A percentile compares a stretch with the other conserved stretches of the same genome.
Evolutionary conservation across 768 basidiomycete genomes (phyloP).

Genomic region (Myochromella boudieri): DNA sequence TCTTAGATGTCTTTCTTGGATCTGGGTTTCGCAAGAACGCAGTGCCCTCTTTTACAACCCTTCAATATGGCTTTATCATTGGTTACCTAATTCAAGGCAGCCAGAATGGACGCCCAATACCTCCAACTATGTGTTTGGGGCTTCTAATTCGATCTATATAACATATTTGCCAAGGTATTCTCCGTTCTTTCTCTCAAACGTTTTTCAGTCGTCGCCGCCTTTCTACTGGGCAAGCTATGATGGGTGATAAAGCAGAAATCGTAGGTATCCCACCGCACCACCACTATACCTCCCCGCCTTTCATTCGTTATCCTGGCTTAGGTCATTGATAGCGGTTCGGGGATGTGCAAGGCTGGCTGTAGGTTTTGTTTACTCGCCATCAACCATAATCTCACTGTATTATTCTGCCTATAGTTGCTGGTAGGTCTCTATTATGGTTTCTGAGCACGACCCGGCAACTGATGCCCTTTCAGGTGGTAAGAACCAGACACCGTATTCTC

Average conservation of each 20-base stretch:
- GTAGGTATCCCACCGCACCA: slow-evolving; percentile 39
- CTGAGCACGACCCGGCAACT: no score
- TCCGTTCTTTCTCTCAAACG: no score
- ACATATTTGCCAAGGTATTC: no score
- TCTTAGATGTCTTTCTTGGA: no score
- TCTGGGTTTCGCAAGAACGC: no score
- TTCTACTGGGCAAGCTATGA: slow-evolving; percentile 35
- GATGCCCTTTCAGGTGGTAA: slow-evolving; percentile 80
- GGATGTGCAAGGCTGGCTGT: slow-evolving; percentile 99
- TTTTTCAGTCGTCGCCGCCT: slow-evolving; percentile 20
- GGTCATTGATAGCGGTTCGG: slow-evolving; percentile 94
- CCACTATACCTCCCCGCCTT: background rate
- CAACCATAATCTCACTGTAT: slow-evolving; percentile 18
- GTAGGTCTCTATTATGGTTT: slow-evolving; percentile 32
- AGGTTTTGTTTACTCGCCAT: slow-evolving; percentile 36
- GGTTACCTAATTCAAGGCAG: no score
- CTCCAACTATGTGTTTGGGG: no score
- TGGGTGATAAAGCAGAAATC: slow-evolving; percentile 48
- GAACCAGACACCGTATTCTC: slow-evolving; percentile 93
- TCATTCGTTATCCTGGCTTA: slow-evolving; percentile 22
- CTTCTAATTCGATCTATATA: no score
- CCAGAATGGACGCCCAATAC: no score
- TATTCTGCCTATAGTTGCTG: slow-evolving; percentile 52
- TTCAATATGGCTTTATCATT: no score
- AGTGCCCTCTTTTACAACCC: no score